Base-by-base conservation (phyloP, 2,329 filamentous ascomycete species). In the Magnaporthales sp. region DNA sequence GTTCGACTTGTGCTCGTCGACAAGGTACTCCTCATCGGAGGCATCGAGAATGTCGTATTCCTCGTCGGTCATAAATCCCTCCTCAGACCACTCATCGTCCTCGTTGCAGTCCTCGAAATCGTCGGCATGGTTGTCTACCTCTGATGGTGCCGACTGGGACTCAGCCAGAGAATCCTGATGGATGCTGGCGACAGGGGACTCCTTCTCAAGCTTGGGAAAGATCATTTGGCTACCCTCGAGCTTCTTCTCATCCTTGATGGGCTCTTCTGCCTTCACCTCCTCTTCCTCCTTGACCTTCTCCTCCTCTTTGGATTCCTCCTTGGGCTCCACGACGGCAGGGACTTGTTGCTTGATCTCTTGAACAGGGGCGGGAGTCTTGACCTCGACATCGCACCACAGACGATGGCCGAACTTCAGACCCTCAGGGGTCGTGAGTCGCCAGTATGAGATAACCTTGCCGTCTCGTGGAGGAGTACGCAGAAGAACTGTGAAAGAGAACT, bases 1-100 rank as follows among this genome's bases (percentile, higher is more conserved):
- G 31, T 65, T 31, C 15, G 24, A 27, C 68, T 70, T 78, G 72
- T 81, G 77, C 74, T 84, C 81, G 72, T 86, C 86, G 69, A 84
- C 83, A 65, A 87, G 76, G 71, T 85, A 90, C 76, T 98, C 94
- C 77, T 96, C 91, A 71, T 98, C 94, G 68, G 92, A 96, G 60
- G 93, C 94, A 80, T 97, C 93, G 62, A 98, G 87, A 70, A 98
- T 93, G 74, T 99, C 95, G 77, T 98, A 99, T 80, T 99, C 95
- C 77, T 98, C 95, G 70, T 99, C 95, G 0, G 95, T 98, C 82
- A 96, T 80, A 83, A 97, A 97, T 13, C 89, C 91, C 68, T 91
- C 87, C 13, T 88, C 86, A 1, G 84, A 85, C 81, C 84, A 87
- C 62, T 89, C 88, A n/a, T 87, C 86, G 46, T 81, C 82, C 66